phyloP scores from a whole-genome alignment of 1,284 basidiomycete species.

The Cutaneotrichosporon sp. region DNA sequence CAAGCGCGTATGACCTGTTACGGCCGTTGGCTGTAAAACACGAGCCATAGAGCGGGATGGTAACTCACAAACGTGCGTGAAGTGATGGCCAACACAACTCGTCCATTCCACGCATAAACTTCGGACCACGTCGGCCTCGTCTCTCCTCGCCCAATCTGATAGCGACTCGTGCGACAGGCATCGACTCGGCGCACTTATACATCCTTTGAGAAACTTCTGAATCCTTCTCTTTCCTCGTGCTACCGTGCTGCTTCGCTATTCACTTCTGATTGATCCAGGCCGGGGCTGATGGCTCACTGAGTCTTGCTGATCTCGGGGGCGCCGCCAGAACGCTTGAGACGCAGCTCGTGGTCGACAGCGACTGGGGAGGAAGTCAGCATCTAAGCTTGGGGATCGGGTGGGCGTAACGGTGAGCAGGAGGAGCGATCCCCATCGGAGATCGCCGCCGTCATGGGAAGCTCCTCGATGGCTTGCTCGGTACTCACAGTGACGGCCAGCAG shows the following conservation, averaged over 20 bases:
- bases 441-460: background rate
- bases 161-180: background rate
- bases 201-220: background rate
- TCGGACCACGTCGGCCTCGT: background rate
- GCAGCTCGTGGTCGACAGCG: constrained; percentile 11
- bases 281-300: too few relatives aligned
- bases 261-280: constrained; percentile 2
- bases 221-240: background rate
- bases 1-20: background rate
- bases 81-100: background rate
- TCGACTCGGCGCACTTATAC: background rate
- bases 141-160: background rate
- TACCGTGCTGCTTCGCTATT: background rate
- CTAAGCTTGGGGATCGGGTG: background rate
- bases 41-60: background rate
- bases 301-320: too few relatives aligned
- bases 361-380: background rate
- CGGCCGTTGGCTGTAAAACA: background rate
- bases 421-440: background rate
- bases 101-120: background rate
- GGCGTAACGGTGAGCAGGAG: background rate
- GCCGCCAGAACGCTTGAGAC: constrained; percentile 19
- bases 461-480: background rate
- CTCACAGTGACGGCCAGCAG: constrained; percentile 22
- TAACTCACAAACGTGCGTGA: background rate